phyloP scores from a whole-genome alignment of 306 rosid genomes.

The Fragaria vesca region DNA sequence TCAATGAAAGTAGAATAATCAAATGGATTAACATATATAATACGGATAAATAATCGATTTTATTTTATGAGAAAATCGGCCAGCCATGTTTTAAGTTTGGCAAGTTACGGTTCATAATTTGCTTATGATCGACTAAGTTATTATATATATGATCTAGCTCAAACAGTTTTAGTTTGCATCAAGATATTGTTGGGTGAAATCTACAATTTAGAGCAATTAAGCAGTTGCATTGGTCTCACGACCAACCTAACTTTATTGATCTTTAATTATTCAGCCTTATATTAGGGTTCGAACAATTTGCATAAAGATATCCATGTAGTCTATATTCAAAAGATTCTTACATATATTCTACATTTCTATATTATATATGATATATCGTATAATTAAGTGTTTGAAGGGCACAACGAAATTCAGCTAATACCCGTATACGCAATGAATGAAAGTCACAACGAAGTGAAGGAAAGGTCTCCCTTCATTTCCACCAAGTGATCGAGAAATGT shows the following conservation, averaged over 20 bases:
- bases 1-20: neutral
- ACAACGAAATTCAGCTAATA: neutral
- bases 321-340: neutral
- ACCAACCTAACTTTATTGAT: neutral
- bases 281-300: neutral
- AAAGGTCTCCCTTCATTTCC: neutral
- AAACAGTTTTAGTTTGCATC: neutral
- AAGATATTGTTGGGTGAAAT: neutral
- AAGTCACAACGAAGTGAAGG: neutral
- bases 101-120: neutral
- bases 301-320: neutral
- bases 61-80: neutral
- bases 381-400: constrained; percentile 5
- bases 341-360: neutral
- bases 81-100: neutral
- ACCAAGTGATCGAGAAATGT: neutral
- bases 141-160: neutral
- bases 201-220: neutral
- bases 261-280: neutral
- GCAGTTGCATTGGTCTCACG: neutral
- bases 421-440: neutral
- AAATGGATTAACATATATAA: neutral
- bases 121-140: neutral
- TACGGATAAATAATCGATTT: neutral
- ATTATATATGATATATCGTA: neutral